phyloP scores from a whole-genome alignment of 2,329 filamentous ascomycete genomes.

The Teratosphaeria viscida region DNA sequence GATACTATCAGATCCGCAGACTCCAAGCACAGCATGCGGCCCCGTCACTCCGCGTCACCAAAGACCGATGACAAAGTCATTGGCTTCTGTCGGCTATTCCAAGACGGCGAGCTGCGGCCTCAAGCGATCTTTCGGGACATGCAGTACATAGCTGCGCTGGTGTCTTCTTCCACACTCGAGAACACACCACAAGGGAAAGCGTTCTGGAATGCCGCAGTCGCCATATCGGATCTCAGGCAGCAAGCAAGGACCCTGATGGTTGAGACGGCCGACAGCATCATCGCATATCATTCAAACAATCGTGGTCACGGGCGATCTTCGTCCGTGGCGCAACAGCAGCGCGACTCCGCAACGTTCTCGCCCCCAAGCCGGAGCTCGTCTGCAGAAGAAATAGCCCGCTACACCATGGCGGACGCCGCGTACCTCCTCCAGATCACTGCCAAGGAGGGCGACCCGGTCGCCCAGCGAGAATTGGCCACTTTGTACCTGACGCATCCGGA shows the following conservation, averaged over 20 bases:
- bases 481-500: slow-evolving; percentile 90
- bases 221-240: slow-evolving; percentile 77
- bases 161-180: slow-evolving; percentile 47
- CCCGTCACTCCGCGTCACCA: slow-evolving; percentile 29
- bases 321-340: slow-evolving; percentile 24
- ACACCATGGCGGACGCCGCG: slow-evolving; percentile 69
- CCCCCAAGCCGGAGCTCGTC: slow-evolving; percentile 15
- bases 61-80: slow-evolving; percentile 14
- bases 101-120: slow-evolving; percentile 34
- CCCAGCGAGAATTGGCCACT: slow-evolving; percentile 84
- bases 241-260: slow-evolving; percentile 78
- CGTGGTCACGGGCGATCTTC: slow-evolving; percentile 32
- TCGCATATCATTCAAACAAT: slow-evolving; percentile 57
- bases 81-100: slow-evolving; percentile 26
- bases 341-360: slow-evolving; percentile 22
- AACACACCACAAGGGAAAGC: slow-evolving; percentile 54
- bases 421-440: slow-evolving; percentile 88
- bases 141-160: slow-evolving; percentile 50
- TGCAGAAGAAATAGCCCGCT: slow-evolving; percentile 42
- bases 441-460: slow-evolving; percentile 78
- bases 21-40: neutral
- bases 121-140: slow-evolving; percentile 39
- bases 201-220: slow-evolving; percentile 82
- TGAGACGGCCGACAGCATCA: slow-evolving; percentile 60
- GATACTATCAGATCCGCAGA: neutral